Conservation (phyloP, 2,329 filamentous ascomycete genomes). For the Cadophora luteo-olivacea region DNA sequence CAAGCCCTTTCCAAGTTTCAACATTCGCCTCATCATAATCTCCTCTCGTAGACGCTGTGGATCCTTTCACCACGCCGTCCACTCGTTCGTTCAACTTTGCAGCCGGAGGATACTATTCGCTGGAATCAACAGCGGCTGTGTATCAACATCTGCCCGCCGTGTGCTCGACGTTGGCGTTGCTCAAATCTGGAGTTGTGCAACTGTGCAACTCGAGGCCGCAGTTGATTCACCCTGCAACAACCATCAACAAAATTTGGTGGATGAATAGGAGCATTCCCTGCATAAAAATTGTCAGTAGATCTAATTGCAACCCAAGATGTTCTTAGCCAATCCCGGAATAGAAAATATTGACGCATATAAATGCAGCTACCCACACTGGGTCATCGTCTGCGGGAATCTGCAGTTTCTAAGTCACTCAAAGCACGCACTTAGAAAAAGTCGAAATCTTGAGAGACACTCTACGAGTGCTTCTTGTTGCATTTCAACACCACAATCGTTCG, state of each 20-base stretch:
- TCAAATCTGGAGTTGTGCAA: neutral
- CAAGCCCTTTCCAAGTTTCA: constrained; percentile 2
- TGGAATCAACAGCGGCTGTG: neutral
- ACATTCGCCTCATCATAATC: constrained; percentile 2
- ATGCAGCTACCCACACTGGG: constrained; percentile 34
- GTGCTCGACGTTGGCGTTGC: neutral
- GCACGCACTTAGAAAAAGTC: constrained; percentile 19
- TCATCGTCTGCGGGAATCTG: constrained; percentile 29
- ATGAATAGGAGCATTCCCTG: neutral
- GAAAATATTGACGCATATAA: constrained; percentile 28
- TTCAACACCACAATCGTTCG: constrained; percentile 6
- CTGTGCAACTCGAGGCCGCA: neutral
- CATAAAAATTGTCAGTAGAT: neutral
- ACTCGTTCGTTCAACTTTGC: neutral
- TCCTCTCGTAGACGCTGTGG: constrained; percentile 18
- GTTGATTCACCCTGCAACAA: constrained; percentile 8
- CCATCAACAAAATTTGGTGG: constrained; percentile 4
- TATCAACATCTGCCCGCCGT: constrained; percentile 7
- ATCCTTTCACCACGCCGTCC: constrained; percentile 12
- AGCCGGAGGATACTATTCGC: neutral
- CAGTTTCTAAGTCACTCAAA: constrained; percentile 24
- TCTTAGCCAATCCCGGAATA: neutral
- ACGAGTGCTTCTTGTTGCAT: constrained; percentile 10
- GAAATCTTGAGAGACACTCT: constrained; percentile 14
- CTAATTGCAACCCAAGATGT: neutral